Conservation (phyloP, 768 basidiomycete genomes). For the Rhizopogon vinicolor region DNA sequence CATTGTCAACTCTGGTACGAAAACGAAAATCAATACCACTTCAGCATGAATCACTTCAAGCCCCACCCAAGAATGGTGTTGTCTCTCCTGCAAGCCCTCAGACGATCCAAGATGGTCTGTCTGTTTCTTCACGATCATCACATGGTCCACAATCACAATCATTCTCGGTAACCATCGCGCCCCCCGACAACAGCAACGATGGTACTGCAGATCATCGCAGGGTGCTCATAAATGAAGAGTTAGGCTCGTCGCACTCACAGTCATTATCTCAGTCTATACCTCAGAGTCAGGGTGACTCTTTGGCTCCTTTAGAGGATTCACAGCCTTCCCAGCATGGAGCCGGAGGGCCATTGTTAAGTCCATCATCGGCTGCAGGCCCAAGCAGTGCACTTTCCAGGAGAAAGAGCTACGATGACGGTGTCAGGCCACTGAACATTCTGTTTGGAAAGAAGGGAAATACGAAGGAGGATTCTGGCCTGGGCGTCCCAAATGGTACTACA, state of each 20-base stretch:
- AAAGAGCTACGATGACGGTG: slow-evolving; percentile 42
- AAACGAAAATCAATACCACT: slow-evolving; percentile 11
- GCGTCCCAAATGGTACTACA: slow-evolving; percentile 23
- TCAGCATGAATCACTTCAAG: slow-evolving; percentile 4
- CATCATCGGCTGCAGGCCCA: slow-evolving; percentile 12
- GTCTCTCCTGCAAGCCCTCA: slow-evolving; percentile 12
- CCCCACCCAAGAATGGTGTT: background rate
- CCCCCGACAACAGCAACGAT: slow-evolving; percentile 23
- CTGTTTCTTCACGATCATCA: slow-evolving; percentile 15
- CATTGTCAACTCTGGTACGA: background rate
- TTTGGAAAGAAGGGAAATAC: slow-evolving; percentile 16
- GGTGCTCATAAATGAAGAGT: slow-evolving; percentile 1
- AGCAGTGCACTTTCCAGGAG: slow-evolving; percentile 18
- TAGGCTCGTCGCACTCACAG: background rate
- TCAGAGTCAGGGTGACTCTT: background rate
- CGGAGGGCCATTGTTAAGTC: slow-evolving; percentile 16
- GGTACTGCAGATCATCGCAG: slow-evolving; percentile 3
- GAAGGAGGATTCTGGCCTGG: slow-evolving; percentile 15
- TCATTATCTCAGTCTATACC: background rate
- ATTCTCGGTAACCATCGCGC: slow-evolving; percentile 39
- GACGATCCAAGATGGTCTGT: slow-evolving; percentile 4
- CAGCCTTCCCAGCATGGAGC: slow-evolving; percentile 4
- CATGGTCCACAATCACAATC: slow-evolving; percentile 27
- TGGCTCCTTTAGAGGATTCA: slow-evolving; percentile 3
- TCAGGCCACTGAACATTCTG: slow-evolving; percentile 34